Base-by-base conservation (phyloP, 179 eudicot genomes). In the Spergularia azorica region DNA sequence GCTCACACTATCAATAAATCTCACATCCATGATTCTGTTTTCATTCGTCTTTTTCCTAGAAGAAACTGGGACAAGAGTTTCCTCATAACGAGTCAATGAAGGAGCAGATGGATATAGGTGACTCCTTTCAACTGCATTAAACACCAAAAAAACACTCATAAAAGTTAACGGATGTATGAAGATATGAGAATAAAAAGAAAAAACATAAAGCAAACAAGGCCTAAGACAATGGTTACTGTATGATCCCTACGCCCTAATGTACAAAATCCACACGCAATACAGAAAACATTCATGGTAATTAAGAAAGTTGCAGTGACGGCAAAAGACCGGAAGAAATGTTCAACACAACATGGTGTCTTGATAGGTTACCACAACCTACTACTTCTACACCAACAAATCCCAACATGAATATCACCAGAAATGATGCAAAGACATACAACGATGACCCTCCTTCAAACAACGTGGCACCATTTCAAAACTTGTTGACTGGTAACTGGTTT, bases 61-160 rank as follows among this genome's bases (percentile, higher is more conserved):
- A 13, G 86, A 73, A 13, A 89, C 74, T 16, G 96, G 88, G 77
- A 90, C 86, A 75, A 88, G 65, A 68, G 89, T 73, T 80, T 95
- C 98, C 86, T 86, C 91, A 81, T 90, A 91, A 43, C 93, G 98
- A 36, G 98, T 92, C 89, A 95, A 80, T 56, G 98, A 83, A 75
- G 97, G 98, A 81, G 84, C 78, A 79, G 88, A 73, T 48, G 98
- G 98, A 81, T 89, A 92, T 36, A 95, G 83, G 70, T 84, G 86
- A 76, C 82, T 87, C 84, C 86, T 87, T 32, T 89, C 94, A 86
- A 88, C 98, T 95, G 93, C 89, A 89, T 46, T 52, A 56, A 63
- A 55, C 13, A 16, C 50, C 64, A 60, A 48, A 7, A 55, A 55
- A 56, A 26, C 32, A 26, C 32, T 26, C 32, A 26, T 26, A 0